phyloP scores from a whole-genome alignment of 345 rosid species.

The Heritiera fomes region DNA sequence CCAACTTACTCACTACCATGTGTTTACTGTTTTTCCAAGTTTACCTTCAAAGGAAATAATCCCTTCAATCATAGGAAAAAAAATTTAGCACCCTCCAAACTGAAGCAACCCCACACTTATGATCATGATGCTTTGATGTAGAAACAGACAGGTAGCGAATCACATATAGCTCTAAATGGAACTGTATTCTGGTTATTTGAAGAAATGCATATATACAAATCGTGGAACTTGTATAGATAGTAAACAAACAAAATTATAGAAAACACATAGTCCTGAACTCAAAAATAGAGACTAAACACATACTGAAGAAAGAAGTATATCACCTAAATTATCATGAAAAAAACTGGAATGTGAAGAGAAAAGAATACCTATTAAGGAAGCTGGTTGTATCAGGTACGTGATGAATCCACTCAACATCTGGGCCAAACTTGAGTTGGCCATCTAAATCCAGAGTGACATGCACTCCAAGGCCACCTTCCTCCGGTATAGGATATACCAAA shows the following conservation, averaged over 20 bases:
- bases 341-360: background rate
- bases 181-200: background rate
- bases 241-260: conserved; percentile 15
- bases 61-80: background rate
- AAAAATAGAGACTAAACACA: background rate
- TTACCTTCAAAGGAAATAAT: background rate
- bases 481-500: conserved; percentile 86
- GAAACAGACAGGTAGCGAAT: background rate
- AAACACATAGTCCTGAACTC: background rate
- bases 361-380: conserved; percentile 72
- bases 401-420: conserved; percentile 89
- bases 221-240: background rate
- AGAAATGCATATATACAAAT: background rate
- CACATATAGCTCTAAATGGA: background rate
- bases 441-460: conserved; percentile 90
- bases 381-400: conserved; percentile 55
- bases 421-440: conserved; percentile 90
- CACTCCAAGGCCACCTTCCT: conserved; percentile 90
- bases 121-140: background rate
- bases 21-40: background rate
- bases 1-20: background rate
- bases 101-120: background rate
- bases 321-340: background rate
- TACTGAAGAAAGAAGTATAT: background rate
- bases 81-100: background rate